These are phyloP conservation scores for Talaromyces sp. DNA, from an alignment of 2,329 filamentous ascomycete species.

Conservation along the genomic window DNA sequence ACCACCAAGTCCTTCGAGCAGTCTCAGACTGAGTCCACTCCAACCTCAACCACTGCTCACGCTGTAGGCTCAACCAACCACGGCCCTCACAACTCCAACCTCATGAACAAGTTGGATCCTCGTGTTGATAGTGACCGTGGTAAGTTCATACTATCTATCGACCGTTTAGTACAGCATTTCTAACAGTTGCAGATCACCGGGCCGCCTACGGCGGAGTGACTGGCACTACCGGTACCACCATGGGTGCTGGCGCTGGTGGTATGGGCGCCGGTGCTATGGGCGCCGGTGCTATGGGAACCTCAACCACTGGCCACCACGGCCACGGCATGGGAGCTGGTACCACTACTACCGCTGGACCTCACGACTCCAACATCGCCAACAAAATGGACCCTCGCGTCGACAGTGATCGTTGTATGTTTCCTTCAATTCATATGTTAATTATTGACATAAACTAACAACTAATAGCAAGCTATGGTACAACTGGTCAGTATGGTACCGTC, in stretches of 20 bases:
- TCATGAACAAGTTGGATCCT: conserved; percentile 52
- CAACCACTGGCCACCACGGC: conserved; percentile 32
- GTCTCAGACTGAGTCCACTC: conserved; percentile 7
- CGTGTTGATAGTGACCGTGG: conserved; percentile 45
- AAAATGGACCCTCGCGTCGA: conserved; percentile 35
- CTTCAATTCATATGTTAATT: conserved; percentile 27
- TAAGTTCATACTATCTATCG: not conserved
- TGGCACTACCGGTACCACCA: conserved; percentile 4
- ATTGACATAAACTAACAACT: conserved; percentile 37
- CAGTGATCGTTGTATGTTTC: conserved; percentile 25
- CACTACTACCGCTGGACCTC: conserved; percentile 30
- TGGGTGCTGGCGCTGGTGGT: conserved; percentile 3
- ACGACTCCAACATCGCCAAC: conserved; percentile 39
- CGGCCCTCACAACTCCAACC: conserved; percentile 45
- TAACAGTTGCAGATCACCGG: conserved; percentile 6
- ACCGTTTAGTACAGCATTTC: not conserved
- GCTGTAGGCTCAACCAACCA: conserved; percentile 24
- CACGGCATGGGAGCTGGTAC: conserved; percentile 22
- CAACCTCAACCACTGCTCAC: conserved; percentile 5
- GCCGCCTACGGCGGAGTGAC: conserved; percentile 8
- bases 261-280: not conserved
- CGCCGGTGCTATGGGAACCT: conserved; percentile 19
- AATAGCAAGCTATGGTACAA: conserved; percentile 39
- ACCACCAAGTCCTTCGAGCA: conserved; percentile 15
- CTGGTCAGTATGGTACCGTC: not conserved